These are phyloP conservation scores for Parascedosporium putredinis DNA, from an alignment of 2,329 filamentous ascomycete species.

Conservation along the genomic window DNA sequence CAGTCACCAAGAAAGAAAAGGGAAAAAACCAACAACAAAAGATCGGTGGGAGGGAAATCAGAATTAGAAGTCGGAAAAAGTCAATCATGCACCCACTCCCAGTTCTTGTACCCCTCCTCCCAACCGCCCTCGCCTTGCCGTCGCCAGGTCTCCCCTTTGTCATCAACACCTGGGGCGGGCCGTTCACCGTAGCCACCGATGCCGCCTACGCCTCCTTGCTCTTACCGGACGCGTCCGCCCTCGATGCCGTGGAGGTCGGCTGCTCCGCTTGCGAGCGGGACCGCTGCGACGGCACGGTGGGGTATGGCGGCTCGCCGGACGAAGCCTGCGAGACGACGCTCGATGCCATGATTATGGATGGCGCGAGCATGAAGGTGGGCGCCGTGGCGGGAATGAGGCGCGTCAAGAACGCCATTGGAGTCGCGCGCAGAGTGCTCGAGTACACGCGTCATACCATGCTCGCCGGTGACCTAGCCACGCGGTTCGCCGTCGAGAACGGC, in stretches of 20 bases:
- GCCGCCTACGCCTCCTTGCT: slow-evolving; percentile 32
- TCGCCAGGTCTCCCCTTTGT: slow-evolving; percentile 30
- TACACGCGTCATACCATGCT: slow-evolving; percentile 41
- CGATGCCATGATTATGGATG: slow-evolving; percentile 50
- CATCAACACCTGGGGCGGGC: slow-evolving; percentile 44
- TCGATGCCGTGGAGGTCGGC: slow-evolving; percentile 42
- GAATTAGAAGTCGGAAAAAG: no score
- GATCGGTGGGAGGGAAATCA: no score
- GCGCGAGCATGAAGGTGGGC: slow-evolving; percentile 39
- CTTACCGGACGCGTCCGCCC: slow-evolving; percentile 22
- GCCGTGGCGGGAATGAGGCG: slow-evolving; percentile 41
- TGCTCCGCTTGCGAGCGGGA: slow-evolving; percentile 39
- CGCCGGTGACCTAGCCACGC: slow-evolving; percentile 40
- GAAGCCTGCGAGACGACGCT: slow-evolving; percentile 47
- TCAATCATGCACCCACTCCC: no score
- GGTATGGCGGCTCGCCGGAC: slow-evolving; percentile 44
- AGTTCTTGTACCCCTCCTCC: not conserved
- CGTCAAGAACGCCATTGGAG: slow-evolving; percentile 35
- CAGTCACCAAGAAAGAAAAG: not conserved
- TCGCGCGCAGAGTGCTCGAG: slow-evolving; percentile 39
- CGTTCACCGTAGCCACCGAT: slow-evolving; percentile 41
- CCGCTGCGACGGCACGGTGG: slow-evolving; percentile 44
- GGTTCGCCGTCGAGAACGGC: slow-evolving; percentile 42
- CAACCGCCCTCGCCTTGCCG: not conserved
- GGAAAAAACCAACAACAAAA: not conserved